Conservation (phyloP, 768 basidiomycete genomes). For the Psilocybe sp. region DNA sequence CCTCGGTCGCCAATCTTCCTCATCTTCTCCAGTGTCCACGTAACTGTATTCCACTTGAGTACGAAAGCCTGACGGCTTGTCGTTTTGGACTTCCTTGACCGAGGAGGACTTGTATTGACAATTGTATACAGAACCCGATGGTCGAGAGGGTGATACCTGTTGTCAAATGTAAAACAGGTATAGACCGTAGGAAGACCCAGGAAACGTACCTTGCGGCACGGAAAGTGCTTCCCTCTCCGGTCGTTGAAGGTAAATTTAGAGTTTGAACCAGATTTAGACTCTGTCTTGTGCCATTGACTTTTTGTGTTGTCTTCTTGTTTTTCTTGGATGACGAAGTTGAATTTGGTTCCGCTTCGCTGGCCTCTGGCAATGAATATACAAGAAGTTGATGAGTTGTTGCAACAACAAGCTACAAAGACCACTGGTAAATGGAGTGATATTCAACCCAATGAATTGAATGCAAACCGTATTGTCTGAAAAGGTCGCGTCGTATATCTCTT, state of each 20-base stretch:
- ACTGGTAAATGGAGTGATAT: neutral
- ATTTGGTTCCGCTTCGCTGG: constrained; percentile 11
- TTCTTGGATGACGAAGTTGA: constrained; percentile 23
- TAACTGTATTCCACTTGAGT: constrained; percentile 68
- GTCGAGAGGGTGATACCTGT: constrained; percentile 57
- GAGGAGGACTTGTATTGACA: constrained; percentile 66
- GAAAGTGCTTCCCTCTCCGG: constrained; percentile 57
- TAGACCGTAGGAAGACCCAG: neutral
- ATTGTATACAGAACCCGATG: constrained; percentile 61
- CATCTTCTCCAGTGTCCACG: constrained; percentile 63
- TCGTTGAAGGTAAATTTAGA: constrained; percentile 50
- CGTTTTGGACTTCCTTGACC: constrained; percentile 50
- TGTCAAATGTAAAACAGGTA: neutral
- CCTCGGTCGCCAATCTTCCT: constrained; percentile 78
- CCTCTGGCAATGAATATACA: constrained; percentile 54
- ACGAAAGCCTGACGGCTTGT: constrained; percentile 60
- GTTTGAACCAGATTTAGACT: constrained; percentile 44
- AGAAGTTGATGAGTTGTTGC: constrained; percentile 62
- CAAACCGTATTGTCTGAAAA: constrained; percentile 65
- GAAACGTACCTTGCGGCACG: constrained; percentile 54
- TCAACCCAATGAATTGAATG: neutral
- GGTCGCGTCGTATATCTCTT: constrained; percentile 85
- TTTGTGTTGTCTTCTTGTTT: constrained; percentile 39
- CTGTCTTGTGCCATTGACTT: constrained; percentile 17
- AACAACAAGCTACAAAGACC: constrained; percentile 55